Evolutionary conservation across 306 rosid species (phyloP), one percentile per base, ranked within the genome.

Genomic region (Cucurbita ficifolia): DNA sequence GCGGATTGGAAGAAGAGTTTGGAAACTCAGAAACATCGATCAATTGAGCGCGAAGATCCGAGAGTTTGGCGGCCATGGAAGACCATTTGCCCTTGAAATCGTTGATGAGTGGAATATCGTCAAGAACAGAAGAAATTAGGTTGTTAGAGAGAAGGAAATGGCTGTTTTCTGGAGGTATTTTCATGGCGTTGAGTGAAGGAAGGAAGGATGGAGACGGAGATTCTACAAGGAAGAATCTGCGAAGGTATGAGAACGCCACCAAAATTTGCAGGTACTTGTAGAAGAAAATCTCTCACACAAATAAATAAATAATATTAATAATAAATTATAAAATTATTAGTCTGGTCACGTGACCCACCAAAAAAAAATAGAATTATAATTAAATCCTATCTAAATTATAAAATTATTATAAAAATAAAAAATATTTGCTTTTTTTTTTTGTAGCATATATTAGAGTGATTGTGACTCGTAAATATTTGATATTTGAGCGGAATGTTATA

Each of bases 21-120:
- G 89, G 90, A 33, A 79, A 82, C 22, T 87, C 90, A 73, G 87
- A 16, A 42, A 89, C 83, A 57, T 89, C 97, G 48, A 82, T 12
- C 70, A 94, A 89, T 42, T 90, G 98, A 17, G 90, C 67, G 33
- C 83, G 84, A 74, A 94, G 94, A 8, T 81, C 78, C 58, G 79
- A 77, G 80, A 94, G 91, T 72, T 91, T 90, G 81, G 82, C 62
- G 49, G 78, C 65, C 77, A 82, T 79, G 10, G 87, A 77, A 46
- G 87, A 81, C 98, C 98, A 94, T 60, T 94, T 94, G 7, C 87
- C 89, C 64, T 82, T 90, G 79, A 94, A 87, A 80, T 70, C 82
- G 1, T 73, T 82, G 16, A 88, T 79, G 52, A 53, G 68, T 0
- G 94, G 86, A 81, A 93, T 87, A 56, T 82, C 76, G 8, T 82